phyloP scores from a whole-genome alignment of 2,329 filamentous ascomycete genomes.

The Pyrenophora seminiperda region DNA sequence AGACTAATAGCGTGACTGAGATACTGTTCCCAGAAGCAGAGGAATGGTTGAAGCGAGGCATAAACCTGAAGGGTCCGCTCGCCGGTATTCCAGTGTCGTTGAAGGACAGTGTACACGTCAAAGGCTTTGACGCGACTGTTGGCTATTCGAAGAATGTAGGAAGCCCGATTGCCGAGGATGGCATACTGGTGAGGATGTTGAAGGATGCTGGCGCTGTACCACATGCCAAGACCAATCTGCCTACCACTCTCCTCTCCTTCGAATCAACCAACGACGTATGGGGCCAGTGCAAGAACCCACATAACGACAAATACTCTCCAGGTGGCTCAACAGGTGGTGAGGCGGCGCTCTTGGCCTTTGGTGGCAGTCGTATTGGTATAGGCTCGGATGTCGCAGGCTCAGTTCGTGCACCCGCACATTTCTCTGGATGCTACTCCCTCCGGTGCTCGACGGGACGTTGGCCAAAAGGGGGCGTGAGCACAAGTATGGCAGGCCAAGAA shows the following conservation, averaged over 20 bases:
- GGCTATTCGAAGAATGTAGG: slow-evolving; percentile 76
- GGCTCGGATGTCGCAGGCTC: slow-evolving; percentile 91
- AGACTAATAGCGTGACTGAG: slow-evolving; percentile 90
- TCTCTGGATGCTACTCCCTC: slow-evolving; percentile 84
- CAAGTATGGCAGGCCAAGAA: slow-evolving; percentile 91
- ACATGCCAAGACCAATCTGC: slow-evolving; percentile 91
- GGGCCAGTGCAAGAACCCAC: slow-evolving; percentile 81
- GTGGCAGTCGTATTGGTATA: slow-evolving; percentile 82
- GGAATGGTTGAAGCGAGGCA: slow-evolving; percentile 64
- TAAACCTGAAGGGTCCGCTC: slow-evolving; percentile 79
- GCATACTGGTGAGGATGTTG: slow-evolving; percentile 73
- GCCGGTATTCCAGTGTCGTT: slow-evolving; percentile 86
- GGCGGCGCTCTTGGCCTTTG: slow-evolving; percentile 77
- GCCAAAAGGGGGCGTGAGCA: slow-evolving; percentile 82
- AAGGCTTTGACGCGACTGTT: slow-evolving; percentile 80
- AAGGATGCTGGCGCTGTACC: slow-evolving; percentile 89
- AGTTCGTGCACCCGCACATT: slow-evolving; percentile 84
- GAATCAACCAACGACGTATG: slow-evolving; percentile 81
- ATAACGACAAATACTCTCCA: slow-evolving; percentile 81
- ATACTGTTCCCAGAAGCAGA: slow-evolving; percentile 80
- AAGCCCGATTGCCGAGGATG: slow-evolving; percentile 70
- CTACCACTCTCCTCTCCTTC: slow-evolving; percentile 84
- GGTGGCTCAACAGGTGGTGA: slow-evolving; percentile 90
- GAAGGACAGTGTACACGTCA: slow-evolving; percentile 77
- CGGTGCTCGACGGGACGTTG: slow-evolving; percentile 88